Evolutionary conservation across 163 green algal species (phyloP), one percentile per base, ranked within the genome.

Genomic region (Prototheca stagnorum): DNA sequence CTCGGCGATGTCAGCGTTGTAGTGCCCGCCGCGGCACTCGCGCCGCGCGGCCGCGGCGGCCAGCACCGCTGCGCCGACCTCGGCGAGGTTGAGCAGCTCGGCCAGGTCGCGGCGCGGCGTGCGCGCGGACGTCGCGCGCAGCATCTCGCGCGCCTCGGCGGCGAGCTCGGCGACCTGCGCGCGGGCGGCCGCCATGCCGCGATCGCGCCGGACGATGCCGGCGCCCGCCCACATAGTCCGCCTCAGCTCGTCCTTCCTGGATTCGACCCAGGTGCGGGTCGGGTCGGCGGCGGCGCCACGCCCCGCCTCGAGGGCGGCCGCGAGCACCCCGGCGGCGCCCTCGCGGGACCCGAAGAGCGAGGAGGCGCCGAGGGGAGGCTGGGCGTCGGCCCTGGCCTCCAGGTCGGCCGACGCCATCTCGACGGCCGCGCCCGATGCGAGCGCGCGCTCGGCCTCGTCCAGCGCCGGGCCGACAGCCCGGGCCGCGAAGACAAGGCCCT

Each of bases 401-500:
- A 11, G 22, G 11, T 23, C 2, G 11, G 2, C n/a, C 44, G 1
- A 6, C 9, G 25, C 27, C 42, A 49, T 15, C 25, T 29, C 37
- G 45, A 80, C 79, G 21, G 69, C 46, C n/a, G 53, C 68, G 0
- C 54, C 56, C 2, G 56, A 54, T 0, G 53, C 28, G n/a, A n/a
- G n/a, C n/a, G 72, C 71, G 16, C 74, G 57, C 56, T 81, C 72
- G 1, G 63, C 79, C 45, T 92, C 77, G 4, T 68, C 68, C 0
- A 82, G 67, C 27, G 69, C 81, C 1, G 78, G 66, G 16, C 65
- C 65, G n/a, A 78, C 80, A 4, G 81, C 81, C 3, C 81, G 67
- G 47, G 80, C 70, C 5, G 63, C 86, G 74, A 95, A 97, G 17
- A 97, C 87, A 36, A 97, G 70, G 7, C 82, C 88, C 63, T 98